Conservation (phyloP, 768 basidiomycete species). For the Hydnum rufescens region DNA sequence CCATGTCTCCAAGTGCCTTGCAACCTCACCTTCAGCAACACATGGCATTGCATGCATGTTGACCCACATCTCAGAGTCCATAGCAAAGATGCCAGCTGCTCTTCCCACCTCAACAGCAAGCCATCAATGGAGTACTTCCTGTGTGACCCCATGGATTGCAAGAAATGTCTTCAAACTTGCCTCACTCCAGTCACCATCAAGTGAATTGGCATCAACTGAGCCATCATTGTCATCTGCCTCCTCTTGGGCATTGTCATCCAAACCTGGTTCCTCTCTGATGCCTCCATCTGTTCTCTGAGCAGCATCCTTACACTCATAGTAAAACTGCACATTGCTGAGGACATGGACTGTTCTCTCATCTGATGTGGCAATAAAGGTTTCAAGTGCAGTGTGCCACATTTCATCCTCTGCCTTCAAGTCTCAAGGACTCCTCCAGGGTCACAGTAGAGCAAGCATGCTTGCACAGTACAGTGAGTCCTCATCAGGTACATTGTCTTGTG, state of each 20-base stretch:
- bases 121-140: not conserved
- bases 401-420: too few species aligned
- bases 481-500: too few species aligned
- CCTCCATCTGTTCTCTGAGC: not conserved
- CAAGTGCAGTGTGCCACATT: too few species aligned
- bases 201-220: not conserved
- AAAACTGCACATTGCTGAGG: conserved; percentile 21
- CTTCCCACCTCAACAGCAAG: not conserved
- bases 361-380: too few species aligned
- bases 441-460: too few species aligned
- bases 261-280: not conserved
- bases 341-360: too few species aligned
- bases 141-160: not conserved
- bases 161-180: not conserved
- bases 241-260: not conserved
- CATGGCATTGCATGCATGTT: not conserved
- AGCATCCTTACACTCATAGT: conserved; percentile 16
- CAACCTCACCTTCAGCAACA: not conserved
- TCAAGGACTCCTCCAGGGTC: too few species aligned
- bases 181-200: not conserved
- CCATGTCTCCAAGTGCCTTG: not conserved
- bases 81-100: not conserved
- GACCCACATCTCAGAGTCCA: not conserved
- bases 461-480: too few species aligned
- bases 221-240: not conserved